These are phyloP conservation scores for Heliamphora pulchella DNA, from an alignment of 179 eudicot species.

Conservation along the genomic window DNA sequence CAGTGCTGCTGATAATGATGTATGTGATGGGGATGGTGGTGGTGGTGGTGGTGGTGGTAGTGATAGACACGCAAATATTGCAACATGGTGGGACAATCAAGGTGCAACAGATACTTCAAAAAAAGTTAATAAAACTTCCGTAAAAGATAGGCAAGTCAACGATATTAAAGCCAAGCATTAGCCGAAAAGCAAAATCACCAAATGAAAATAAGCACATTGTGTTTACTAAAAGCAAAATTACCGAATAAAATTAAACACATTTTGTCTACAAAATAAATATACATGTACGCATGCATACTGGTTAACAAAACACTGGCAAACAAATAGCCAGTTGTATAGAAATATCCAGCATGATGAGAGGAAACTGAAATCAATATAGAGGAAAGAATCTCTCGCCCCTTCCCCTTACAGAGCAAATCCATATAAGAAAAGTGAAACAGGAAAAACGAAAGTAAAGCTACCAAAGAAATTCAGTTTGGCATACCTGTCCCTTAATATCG, in stretches of 20 bases:
- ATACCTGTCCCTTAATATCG: conserved; percentile 82
- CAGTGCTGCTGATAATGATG: background rate
- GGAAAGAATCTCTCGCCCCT: background rate
- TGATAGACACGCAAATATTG: background rate
- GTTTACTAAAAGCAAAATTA: background rate
- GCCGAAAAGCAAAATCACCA: background rate
- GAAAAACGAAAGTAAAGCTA: conserved; percentile 8
- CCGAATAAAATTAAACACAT: background rate
- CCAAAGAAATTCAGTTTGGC: conserved; percentile 13
- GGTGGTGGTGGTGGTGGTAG: background rate
- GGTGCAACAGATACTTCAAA: background rate
- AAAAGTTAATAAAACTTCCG: background rate
- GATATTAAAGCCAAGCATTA: background rate
- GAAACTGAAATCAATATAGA: conserved; percentile 2
- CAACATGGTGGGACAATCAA: background rate
- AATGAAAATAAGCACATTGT: background rate
- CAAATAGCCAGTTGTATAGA: conserved; percentile 1
- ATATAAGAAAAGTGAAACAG: background rate
- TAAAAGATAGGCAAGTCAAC: background rate
- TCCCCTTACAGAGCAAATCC: background rate
- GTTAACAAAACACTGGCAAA: background rate
- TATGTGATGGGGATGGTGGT: background rate
- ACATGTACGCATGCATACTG: background rate
- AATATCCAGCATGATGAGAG: background rate
- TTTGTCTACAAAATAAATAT: background rate